Conservation (phyloP, 305 asterid genomes). For the Fraxinus albicans region DNA sequence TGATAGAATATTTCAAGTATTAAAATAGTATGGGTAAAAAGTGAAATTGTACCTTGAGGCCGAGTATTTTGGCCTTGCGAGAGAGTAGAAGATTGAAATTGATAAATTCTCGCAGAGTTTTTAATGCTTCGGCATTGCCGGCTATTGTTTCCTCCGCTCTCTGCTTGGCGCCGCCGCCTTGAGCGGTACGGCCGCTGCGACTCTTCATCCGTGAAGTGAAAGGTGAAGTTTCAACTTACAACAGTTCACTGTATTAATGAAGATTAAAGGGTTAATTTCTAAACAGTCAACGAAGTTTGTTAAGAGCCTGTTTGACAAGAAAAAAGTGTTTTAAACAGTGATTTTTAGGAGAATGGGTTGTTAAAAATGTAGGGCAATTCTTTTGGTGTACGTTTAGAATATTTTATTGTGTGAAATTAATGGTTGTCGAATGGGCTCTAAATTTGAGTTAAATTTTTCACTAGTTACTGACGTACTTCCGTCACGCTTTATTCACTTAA, state of each 20-base stretch:
- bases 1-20: not conserved
- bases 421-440: too few species aligned
- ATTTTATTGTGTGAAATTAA: too few species aligned
- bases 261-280: not conserved
- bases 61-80: constrained; percentile 62
- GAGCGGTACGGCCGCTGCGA: not conserved
- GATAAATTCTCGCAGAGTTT: constrained; percentile 70
- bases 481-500: too few species aligned
- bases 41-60: constrained; percentile 54
- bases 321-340: too few species aligned
- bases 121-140: constrained; percentile 68
- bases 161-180: constrained; percentile 35
- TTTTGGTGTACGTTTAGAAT: too few species aligned
- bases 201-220: not conserved
- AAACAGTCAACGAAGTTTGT: not conserved
- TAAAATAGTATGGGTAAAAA: not conserved
- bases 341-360: too few species aligned
- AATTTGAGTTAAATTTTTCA: too few species aligned
- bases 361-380: too few species aligned
- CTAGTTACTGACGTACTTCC: too few species aligned
- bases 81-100: constrained; percentile 62
- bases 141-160: constrained; percentile 71
- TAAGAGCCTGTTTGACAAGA: too few species aligned
- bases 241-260: not conserved
- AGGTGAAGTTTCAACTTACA: not conserved